Conservation (phyloP, 75 land plant genomes). For the Chamaecyparis obtusa region DNA sequence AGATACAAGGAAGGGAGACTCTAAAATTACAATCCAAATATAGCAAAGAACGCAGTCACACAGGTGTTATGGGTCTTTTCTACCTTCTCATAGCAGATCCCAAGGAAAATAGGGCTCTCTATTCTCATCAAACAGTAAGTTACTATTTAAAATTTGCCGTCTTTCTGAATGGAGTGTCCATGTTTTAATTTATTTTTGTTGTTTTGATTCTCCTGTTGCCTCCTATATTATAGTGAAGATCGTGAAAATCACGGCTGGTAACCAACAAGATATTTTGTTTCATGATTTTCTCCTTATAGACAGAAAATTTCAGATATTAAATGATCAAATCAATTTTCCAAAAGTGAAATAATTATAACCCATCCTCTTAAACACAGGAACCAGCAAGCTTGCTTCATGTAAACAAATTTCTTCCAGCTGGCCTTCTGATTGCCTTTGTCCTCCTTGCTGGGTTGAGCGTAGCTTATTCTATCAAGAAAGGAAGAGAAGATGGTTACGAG, state of each 20-base stretch:
- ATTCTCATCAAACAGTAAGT: neutral
- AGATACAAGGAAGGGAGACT: constrained; percentile 51
- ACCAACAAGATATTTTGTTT: neutral
- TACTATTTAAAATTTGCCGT: neutral
- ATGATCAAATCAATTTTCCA: neutral
- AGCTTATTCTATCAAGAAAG: constrained; percentile 1
- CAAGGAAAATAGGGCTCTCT: neutral
- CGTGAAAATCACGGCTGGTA: neutral
- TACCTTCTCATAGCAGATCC: constrained; percentile 62
- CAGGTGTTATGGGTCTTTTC: constrained; percentile 89
- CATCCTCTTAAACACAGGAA: neutral
- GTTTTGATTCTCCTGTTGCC: neutral
- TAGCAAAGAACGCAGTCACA: constrained; percentile 47
- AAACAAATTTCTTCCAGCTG: neutral
- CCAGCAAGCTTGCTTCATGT: neutral
- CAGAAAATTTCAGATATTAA: neutral
- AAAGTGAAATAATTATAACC: neutral
- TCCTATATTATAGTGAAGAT: neutral
- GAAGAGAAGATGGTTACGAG: neutral
- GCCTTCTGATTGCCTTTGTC: neutral
- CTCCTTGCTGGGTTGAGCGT: neutral
- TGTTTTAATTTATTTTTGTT: neutral
- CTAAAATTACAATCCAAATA: constrained; percentile 58
- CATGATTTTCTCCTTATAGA: neutral
- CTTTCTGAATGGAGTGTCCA: neutral